These are phyloP conservation scores for Aspergillus udagawae DNA, from an alignment of 2,329 filamentous ascomycete genomes.

Conservation along the genomic window DNA sequence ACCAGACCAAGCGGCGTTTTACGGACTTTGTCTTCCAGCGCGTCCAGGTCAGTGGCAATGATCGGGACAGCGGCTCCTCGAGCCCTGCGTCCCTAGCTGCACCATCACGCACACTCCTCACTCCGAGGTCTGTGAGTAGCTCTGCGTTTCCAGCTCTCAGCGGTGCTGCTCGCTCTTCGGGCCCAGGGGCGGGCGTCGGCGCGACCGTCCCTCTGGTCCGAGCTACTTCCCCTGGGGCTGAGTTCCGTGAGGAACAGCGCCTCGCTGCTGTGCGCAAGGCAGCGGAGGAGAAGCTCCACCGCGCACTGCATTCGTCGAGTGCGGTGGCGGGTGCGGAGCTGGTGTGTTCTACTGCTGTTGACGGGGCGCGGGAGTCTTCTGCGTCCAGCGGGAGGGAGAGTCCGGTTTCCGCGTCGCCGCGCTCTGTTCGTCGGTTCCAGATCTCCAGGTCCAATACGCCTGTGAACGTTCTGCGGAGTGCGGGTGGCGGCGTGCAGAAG, in stretches of 20 bases:
- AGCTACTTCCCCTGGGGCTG: constrained; percentile 40
- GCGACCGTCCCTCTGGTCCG: constrained; percentile 38
- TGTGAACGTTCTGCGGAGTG: constrained; percentile 21
- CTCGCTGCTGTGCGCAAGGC: constrained; percentile 25
- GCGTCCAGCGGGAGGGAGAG: constrained; percentile 12
- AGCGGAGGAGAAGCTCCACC: constrained; percentile 26
- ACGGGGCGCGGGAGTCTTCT: constrained; percentile 3
- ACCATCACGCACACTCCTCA: constrained; percentile 25
- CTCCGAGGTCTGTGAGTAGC: constrained; percentile 34
- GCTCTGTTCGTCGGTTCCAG: constrained; percentile 36
- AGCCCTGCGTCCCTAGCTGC: constrained; percentile 16
- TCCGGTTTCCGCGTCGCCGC: constrained; percentile 17
- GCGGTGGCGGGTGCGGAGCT: not conserved
- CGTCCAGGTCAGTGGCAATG: constrained; percentile 26
- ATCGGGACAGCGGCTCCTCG: constrained; percentile 8
- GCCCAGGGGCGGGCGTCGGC: constrained; percentile 7
- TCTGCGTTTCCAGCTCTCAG: constrained; percentile 11
- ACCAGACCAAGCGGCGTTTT: constrained; percentile 45
- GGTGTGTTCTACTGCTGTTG: not conserved
- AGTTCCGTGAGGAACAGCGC: constrained; percentile 34
- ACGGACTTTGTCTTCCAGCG: constrained; percentile 47
- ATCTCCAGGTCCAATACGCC: constrained; percentile 33
- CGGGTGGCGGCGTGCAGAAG: constrained; percentile 34
- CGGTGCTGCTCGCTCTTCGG: not conserved
- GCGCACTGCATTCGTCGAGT: constrained; percentile 23